Evolutionary conservation across 306 rosid species (phyloP).

Genomic region (Vicia sativa): DNA sequence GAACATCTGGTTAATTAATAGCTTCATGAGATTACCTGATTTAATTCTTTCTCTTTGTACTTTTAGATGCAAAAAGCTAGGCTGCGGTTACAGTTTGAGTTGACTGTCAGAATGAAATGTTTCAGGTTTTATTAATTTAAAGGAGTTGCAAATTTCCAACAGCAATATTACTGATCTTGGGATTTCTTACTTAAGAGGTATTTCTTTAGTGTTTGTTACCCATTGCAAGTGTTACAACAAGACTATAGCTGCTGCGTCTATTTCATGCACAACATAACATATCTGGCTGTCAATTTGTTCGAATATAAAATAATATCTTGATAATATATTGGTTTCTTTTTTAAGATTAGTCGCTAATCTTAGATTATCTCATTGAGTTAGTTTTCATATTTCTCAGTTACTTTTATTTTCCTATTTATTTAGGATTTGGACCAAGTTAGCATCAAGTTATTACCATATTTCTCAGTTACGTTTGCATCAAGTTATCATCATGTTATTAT

Average conservation of each 20-base stretch:
- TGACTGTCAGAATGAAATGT: constrained; percentile 30
- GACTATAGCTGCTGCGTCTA: constrained; percentile 28
- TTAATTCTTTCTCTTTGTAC: constrained; percentile 20
- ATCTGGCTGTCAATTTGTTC: background rate
- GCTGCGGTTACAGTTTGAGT: constrained; percentile 1
- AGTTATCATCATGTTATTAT: background rate
- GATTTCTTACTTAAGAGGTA: constrained; percentile 66
- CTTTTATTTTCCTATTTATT: background rate
- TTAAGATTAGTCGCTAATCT: background rate
- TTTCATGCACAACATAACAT: constrained; percentile 27
- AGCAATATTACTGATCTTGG: constrained; percentile 62
- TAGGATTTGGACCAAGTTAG: constrained; percentile 2
- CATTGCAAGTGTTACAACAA: background rate
- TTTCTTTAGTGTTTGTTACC: constrained; percentile 20
- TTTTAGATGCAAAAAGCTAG: constrained; percentile 20
- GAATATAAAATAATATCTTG: background rate
- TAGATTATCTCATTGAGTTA: background rate
- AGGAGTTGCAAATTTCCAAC: constrained; percentile 65
- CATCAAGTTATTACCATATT: background rate
- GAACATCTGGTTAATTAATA: background rate
- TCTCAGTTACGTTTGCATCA: background rate
- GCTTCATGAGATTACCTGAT: constrained; percentile 12
- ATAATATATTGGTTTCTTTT: background rate
- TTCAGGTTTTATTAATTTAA: constrained; percentile 60
- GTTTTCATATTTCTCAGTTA: background rate